A percentile compares a stretch with the other conserved stretches of the same genome.
These are phyloP conservation scores for Radiomyces spectabilis DNA, from an alignment of 192 early-diverging fungal genomes.

Conservation along the genomic window DNA sequence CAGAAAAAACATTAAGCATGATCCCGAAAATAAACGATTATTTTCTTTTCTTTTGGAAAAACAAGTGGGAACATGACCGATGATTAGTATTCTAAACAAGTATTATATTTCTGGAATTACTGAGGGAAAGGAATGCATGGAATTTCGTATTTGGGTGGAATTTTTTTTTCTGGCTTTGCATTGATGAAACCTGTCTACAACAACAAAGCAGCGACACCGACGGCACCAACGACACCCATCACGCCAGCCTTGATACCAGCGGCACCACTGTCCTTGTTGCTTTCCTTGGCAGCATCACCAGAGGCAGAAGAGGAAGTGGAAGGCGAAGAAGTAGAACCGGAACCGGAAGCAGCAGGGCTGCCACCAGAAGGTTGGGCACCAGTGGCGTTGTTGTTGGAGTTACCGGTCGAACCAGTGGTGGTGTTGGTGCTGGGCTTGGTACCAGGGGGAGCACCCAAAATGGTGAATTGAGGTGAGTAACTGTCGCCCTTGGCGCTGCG, in stretches of 20 bases:
- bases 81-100: too few relatives aligned
- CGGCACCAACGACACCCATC: neutral
- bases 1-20: neutral
- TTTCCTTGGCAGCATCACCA: neutral
- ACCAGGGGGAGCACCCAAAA: slow-evolving; percentile 1
- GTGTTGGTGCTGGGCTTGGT: neutral
- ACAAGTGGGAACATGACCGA: too few relatives aligned
- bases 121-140: neutral
- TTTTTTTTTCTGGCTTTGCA: neutral
- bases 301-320: neutral
- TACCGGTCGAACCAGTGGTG: neutral
- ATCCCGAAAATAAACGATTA: neutral
- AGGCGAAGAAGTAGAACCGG: neutral
- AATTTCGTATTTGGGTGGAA: neutral
- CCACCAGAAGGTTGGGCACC: neutral
- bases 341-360: neutral
- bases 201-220: slow-evolving; percentile 7
- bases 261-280: neutral
- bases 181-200: neutral
- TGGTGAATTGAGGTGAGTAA: slow-evolving; percentile 17
- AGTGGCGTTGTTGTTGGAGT: neutral
- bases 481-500: neutral
- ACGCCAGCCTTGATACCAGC: slow-evolving; percentile 9
- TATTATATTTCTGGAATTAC: neutral
- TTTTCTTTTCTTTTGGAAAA: neutral